Conservation (phyloP, 1,284 basidiomycete species). For the Farysia itapuensis region DNA sequence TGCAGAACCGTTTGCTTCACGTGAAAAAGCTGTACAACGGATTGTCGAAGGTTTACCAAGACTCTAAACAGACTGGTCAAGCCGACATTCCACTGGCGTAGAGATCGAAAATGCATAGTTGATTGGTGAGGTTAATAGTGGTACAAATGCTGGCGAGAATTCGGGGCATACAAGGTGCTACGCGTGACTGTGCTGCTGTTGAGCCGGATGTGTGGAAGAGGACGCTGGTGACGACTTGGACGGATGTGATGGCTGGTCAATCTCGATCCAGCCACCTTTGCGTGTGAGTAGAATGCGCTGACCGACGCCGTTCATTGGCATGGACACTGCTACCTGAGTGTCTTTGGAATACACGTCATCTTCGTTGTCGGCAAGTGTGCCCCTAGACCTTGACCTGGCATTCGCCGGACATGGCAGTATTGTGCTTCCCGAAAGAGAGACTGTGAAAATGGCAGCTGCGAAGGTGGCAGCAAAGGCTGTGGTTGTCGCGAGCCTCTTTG, state of each 20-base stretch:
- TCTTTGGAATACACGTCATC: background rate
- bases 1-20: background rate
- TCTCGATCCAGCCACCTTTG: constrained; percentile 46
- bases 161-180: no score
- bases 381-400: constrained; percentile 1
- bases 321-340: background rate
- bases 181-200: no score
- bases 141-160: no score
- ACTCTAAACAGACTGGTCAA: background rate
- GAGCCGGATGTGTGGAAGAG: no score
- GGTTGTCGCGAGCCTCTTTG: constrained; percentile 24
- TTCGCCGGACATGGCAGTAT: constrained; percentile 47
- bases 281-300: constrained; percentile 34
- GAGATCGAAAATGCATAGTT: no score
- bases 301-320: constrained; percentile 14
- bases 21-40: constrained; percentile 1
- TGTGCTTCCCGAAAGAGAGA: constrained; percentile 37
- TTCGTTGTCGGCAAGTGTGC: constrained; percentile 8
- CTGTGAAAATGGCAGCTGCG: constrained; percentile 38
- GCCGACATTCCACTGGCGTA: background rate
- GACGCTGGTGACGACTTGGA: no score
- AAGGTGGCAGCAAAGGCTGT: constrained; percentile 41
- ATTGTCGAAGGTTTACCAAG: constrained; percentile 6
- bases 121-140: no score
- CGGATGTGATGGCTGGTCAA: no score